Conservation (phyloP, 1,139 yeast species). For the Torulaspora globosa region DNA sequence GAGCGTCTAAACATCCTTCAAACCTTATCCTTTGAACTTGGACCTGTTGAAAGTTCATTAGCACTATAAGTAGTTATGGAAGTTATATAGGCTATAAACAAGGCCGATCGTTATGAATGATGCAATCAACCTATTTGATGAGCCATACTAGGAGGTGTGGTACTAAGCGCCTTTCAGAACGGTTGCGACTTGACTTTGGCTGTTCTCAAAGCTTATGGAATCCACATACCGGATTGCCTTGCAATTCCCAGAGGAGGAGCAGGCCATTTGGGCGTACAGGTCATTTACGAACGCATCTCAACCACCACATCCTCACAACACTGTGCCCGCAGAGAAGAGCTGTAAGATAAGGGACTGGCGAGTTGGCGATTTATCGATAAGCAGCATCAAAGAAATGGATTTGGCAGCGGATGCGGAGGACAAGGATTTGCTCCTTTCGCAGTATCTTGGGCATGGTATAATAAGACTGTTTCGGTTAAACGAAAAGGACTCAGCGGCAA, state of each 20-base stretch:
- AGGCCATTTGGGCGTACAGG: conserved; percentile 13
- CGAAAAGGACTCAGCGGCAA: conserved; percentile 18
- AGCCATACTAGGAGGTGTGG: background rate
- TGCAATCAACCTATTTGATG: background rate
- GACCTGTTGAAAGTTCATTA: background rate
- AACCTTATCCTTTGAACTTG: background rate
- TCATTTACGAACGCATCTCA: conserved; percentile 11
- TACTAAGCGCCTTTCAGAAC: background rate
- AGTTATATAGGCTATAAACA: background rate
- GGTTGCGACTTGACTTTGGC: background rate
- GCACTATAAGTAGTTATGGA: background rate
- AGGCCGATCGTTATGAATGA: background rate
- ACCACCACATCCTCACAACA: conserved; percentile 3
- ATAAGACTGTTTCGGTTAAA: conserved; percentile 59
- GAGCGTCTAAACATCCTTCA: conserved; percentile 16
- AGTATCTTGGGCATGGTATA: conserved; percentile 66
- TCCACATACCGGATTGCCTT: conserved; percentile 16
- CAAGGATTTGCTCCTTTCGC: conserved; percentile 26
- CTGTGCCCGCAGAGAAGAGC: background rate
- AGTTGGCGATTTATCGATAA: conserved; percentile 13
- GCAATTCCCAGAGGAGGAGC: conserved; percentile 15
- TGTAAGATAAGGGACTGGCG: conserved; percentile 21
- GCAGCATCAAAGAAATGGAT: conserved; percentile 7
- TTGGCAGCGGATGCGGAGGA: conserved; percentile 11
- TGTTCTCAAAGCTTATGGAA: conserved; percentile 12